Base-by-base conservation (phyloP, 345 rosid species). In the Anastatica hierochuntica region DNA sequence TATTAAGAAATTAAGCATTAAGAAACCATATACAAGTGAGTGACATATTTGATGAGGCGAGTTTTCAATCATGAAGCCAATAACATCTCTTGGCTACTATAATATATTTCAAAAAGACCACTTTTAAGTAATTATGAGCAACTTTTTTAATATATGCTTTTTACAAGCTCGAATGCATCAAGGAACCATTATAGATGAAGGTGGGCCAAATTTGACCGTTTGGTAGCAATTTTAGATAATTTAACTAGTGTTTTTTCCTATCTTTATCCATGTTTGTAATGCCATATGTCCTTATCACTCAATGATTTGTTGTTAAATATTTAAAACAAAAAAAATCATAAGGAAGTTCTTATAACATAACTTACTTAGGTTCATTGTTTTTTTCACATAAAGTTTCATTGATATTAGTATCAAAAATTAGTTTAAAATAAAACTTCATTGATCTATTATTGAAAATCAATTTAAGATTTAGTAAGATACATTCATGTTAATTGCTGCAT, bases 121-220 rank as follows among this genome's bases (percentile, higher is more conserved):
- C 66, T 67, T 67, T 67, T 53, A 46, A 31, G 62, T 67, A 67
- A 67, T 67, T 52, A 67, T 67, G 35, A 60, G 20, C 49, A 67
- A 17, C 71, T 67, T 67, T 66, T n/a, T 53, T 53, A 49, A 34
- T 8, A 39, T 60, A 42, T 8, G 7, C 61, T 60, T 60, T 53
- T 53, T 39, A 48, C 30, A 31, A 45, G 24, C 17, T 23, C 36
- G 16, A 37, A 37, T 30, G 31, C 55, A 58, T 53, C 71, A 53
- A 53, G 60, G 24, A 59, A 40, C 60, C 49, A 67, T 44, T 45
- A 53, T 52, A 20, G 44, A 66, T 45, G 36, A 58, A 21, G 39
- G 62, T 60, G 71, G 56, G 51, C 56, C 66, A 30, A 38, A 40
- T 60, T 67, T 67, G 71, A 67, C 66, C 71, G 66, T 67, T 60